These are phyloP conservation scores for Actinidia chinensis DNA, from an alignment of 179 eudicot species.

Conservation along the genomic window DNA sequence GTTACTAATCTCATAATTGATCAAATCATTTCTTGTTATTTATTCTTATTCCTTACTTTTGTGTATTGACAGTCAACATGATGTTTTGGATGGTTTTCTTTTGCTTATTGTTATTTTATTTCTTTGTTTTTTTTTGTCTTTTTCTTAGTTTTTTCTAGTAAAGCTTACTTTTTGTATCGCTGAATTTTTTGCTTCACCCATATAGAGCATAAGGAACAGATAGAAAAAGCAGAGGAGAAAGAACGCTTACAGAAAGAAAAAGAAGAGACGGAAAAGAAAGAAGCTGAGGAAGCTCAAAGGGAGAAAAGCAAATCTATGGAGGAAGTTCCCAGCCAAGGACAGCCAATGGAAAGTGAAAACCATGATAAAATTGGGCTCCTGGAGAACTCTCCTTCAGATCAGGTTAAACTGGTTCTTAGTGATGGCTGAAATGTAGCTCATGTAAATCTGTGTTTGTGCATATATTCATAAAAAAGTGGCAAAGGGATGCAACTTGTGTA, in stretches of 20 bases:
- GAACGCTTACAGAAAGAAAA: conserved; percentile 83
- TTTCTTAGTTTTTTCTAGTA: background rate
- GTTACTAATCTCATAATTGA: background rate
- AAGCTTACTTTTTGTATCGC: background rate
- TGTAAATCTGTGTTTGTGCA: background rate
- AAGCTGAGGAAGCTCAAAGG: conserved; percentile 49
- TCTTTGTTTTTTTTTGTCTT: background rate
- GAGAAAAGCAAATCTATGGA: conserved; percentile 38
- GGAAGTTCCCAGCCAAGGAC: conserved; percentile 36
- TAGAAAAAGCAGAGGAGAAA: conserved; percentile 92
- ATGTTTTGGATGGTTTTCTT: background rate
- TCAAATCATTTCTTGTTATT: background rate
- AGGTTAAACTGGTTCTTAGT: conserved; percentile 45
- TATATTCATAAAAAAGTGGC: background rate
- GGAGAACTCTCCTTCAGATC: conserved; percentile 40
- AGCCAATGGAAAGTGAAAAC: conserved; percentile 34
- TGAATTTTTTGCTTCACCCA: background rate
- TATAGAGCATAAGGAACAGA: conserved; percentile 81
- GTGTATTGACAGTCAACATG: background rate
- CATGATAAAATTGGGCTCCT: conserved; percentile 42
- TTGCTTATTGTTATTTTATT: background rate
- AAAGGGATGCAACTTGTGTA: background rate
- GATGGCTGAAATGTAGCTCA: background rate
- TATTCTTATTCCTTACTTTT: background rate
- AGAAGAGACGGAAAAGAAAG: conserved; percentile 74